These are phyloP conservation scores for Xerocomellus chrysenteron DNA, from an alignment of 768 basidiomycete genomes.

Conservation along the genomic window DNA sequence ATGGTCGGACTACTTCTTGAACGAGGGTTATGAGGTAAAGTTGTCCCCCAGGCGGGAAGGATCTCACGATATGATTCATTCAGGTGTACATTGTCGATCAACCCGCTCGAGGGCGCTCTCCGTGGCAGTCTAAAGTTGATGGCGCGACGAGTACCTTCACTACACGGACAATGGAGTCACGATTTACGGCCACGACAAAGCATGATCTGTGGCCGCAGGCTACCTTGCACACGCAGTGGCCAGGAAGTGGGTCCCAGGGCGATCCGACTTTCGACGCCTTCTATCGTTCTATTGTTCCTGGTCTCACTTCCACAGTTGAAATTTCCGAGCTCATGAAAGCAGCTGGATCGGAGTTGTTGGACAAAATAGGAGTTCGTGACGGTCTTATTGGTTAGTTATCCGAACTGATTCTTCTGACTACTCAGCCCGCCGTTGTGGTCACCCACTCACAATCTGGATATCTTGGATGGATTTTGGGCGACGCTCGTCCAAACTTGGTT, in stretches of 20 bases:
- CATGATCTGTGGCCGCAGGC: slow-evolving; percentile 48
- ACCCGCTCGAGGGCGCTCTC: slow-evolving; percentile 45
- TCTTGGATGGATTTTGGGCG: slow-evolving; percentile 50
- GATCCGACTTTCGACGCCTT: slow-evolving; percentile 47
- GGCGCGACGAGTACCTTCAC: slow-evolving; percentile 34
- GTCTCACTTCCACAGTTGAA: slow-evolving; percentile 37
- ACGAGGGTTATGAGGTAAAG: slow-evolving; percentile 49
- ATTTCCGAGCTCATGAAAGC: slow-evolving; percentile 39
- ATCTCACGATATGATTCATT: not conserved
- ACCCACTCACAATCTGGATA: slow-evolving; percentile 53
- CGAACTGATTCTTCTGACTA: slow-evolving; percentile 1
- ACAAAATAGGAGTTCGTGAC: slow-evolving; percentile 47
- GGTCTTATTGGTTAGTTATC: not conserved
- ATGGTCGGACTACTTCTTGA: slow-evolving; percentile 58
- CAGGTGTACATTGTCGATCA: slow-evolving; percentile 48
- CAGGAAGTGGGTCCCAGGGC: slow-evolving; percentile 47
- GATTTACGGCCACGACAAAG: slow-evolving; percentile 42
- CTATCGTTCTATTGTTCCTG: slow-evolving; percentile 43
- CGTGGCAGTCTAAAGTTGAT: slow-evolving; percentile 41
- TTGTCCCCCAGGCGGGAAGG: not conserved
- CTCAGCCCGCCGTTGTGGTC: slow-evolving; percentile 45
- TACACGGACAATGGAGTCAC: slow-evolving; percentile 37
- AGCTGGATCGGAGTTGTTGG: slow-evolving; percentile 44
- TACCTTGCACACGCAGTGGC: slow-evolving; percentile 50
- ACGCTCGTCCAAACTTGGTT: slow-evolving; percentile 43